Evolutionary conservation across 768 basidiomycete species (phyloP).

Genomic region (Rhodosporidiobolus sp.): DNA sequence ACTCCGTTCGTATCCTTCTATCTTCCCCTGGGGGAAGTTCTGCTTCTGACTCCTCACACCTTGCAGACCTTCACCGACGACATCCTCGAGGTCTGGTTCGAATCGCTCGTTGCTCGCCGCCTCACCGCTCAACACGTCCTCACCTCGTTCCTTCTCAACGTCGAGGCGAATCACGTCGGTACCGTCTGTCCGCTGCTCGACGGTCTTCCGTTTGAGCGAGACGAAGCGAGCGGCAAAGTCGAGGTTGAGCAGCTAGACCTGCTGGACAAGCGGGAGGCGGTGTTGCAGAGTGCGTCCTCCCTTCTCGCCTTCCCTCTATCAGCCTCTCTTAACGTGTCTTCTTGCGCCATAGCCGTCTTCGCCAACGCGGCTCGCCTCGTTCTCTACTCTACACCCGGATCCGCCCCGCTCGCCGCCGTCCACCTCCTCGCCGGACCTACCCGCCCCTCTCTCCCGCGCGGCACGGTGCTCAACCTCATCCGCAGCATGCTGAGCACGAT

Average conservation of each 20-base stretch:
- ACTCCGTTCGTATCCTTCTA: too few species aligned
- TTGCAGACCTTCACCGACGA: conserved; percentile 37
- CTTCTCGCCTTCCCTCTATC: too few species aligned
- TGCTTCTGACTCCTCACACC: too few species aligned
- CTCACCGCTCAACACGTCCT: conserved; percentile 41
- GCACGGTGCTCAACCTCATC: conserved; percentile 11
- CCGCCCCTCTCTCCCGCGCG: background rate
- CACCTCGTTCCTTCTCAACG: conserved; percentile 29
- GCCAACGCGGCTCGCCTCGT: conserved; percentile 18
- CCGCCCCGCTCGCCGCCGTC: background rate
- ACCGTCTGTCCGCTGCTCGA: conserved; percentile 14
- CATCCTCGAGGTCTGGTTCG: conserved; percentile 41
- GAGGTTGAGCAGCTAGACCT: conserved; percentile 32
- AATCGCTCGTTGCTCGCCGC: conserved; percentile 37
- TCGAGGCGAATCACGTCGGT: conserved; percentile 1
- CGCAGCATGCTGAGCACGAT: conserved; percentile 28
- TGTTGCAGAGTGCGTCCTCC: conserved; percentile 32
- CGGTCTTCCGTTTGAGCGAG: conserved; percentile 3
- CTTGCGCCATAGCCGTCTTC: conserved; percentile 22
- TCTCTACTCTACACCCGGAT: background rate
- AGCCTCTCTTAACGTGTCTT: background rate
- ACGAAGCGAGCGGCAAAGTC: background rate
- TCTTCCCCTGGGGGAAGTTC: too few species aligned
- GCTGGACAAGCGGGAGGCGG: conserved; percentile 15
- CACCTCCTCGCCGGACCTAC: background rate